Evolutionary conservation across 2,329 filamentous ascomycete genomes (phyloP).

Genomic region (Myotisia sp.): DNA sequence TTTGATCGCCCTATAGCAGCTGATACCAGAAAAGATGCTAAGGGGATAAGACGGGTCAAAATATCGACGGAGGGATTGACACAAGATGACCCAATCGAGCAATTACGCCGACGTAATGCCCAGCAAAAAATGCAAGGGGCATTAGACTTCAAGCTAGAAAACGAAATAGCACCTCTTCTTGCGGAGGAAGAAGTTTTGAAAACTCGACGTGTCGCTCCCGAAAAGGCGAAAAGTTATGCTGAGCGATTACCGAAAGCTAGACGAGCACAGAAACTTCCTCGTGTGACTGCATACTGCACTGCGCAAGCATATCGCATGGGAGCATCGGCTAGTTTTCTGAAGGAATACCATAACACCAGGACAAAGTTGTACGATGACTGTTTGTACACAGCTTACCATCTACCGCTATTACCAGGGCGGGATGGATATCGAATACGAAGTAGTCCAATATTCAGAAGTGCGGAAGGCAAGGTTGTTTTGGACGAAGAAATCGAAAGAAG

Average conservation of each 20-base stretch:
- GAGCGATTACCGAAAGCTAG: constrained; percentile 82
- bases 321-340: constrained; percentile 74
- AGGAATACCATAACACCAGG: constrained; percentile 73
- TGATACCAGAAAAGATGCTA: background rate
- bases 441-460: constrained; percentile 80
- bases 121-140: constrained; percentile 22
- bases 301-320: constrained; percentile 86
- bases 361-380: constrained; percentile 98
- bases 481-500: constrained; percentile 94
- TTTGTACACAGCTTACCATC: constrained; percentile 85
- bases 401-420: constrained; percentile 69
- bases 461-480: constrained; percentile 79
- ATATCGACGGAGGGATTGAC: constrained; percentile 5
- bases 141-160: constrained; percentile 45
- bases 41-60: background rate
- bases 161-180: constrained; percentile 35
- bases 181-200: constrained; percentile 49
- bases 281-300: constrained; percentile 91
- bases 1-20: too few relatives aligned
- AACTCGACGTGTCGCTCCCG: constrained; percentile 36
- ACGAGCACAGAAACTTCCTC: constrained; percentile 70
- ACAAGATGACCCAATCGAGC: constrained; percentile 21
- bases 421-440: constrained; percentile 82
- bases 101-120: constrained; percentile 21
- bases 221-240: constrained; percentile 72